Percentiles rank a stretch among this genome's conserved stretches.
Evolutionary conservation across 2,329 filamentous ascomycete species (phyloP).

Genomic region (Hypoxylon sp.): DNA sequence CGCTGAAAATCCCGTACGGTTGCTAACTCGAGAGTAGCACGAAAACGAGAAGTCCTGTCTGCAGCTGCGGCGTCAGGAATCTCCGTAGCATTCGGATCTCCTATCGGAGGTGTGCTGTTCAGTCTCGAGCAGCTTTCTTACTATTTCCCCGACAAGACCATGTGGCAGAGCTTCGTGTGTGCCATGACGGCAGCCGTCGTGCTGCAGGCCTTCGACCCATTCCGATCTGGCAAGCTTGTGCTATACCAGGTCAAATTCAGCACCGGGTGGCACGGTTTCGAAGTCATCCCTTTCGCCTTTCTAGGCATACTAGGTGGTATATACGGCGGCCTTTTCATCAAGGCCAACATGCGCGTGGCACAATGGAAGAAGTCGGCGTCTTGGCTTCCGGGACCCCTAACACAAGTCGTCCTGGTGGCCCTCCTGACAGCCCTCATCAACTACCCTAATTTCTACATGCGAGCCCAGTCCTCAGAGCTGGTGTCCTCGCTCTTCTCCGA

Average conservation of each 20-base stretch:
- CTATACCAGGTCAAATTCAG: constrained; percentile 96
- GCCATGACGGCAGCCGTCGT: constrained; percentile 98
- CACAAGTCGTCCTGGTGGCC: constrained; percentile 82
- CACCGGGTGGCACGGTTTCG: constrained; percentile 91
- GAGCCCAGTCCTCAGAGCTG: constrained; percentile 88
- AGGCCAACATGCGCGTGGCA: constrained; percentile 87
- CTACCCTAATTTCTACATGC: constrained; percentile 96
- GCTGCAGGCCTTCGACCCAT: constrained; percentile 91
- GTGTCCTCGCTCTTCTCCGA: constrained; percentile 93
- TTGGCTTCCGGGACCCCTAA: constrained; percentile 75
- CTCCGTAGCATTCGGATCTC: constrained; percentile 91
- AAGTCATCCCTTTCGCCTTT: constrained; percentile 85
- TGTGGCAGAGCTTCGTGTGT: constrained; percentile 99
- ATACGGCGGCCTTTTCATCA: constrained; percentile 94
- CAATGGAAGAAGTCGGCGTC: constrained; percentile 75
- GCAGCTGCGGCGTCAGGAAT: constrained; percentile 92
- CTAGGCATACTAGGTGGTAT: constrained; percentile 91
- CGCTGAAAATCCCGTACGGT: constrained; percentile 18
- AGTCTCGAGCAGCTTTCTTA: constrained; percentile 97
- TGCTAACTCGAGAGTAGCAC: constrained; percentile 62
- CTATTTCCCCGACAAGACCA: constrained; percentile 98
- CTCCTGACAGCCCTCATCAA: constrained; percentile 87
- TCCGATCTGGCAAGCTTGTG: constrained; percentile 93
- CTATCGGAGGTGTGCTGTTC: constrained; percentile 93
- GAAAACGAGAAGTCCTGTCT: constrained; percentile 91